Conservation (phyloP, 2,329 filamentous ascomycete species). For the Coniochaeta ligniaria region DNA sequence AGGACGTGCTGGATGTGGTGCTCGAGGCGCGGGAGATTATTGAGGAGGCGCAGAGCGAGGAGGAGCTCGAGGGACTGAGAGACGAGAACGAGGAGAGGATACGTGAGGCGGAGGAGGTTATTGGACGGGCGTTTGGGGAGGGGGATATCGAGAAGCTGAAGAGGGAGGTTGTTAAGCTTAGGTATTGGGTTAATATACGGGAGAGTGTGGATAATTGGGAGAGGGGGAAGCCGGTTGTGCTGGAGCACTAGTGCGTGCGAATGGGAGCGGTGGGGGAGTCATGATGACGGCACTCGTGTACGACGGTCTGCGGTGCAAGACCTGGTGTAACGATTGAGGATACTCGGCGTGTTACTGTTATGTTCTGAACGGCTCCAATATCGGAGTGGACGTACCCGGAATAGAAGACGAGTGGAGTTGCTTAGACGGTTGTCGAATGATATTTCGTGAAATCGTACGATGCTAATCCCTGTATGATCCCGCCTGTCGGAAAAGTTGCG, state of each 20-base stretch:
- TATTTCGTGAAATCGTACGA: not conserved
- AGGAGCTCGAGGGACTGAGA: slow-evolving; percentile 52
- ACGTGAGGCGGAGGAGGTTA: slow-evolving; percentile 46
- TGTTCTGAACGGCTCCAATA: not conserved
- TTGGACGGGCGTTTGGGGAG: slow-evolving; percentile 58
- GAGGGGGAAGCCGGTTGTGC: slow-evolving; percentile 55
- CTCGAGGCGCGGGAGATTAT: slow-evolving; percentile 73
- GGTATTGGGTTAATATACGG: slow-evolving; percentile 87
- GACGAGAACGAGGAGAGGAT: slow-evolving; percentile 64
- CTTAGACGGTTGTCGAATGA: not conserved
- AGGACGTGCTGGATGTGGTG: slow-evolving; percentile 67
- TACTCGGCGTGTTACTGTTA: not conserved
- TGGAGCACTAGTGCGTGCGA: slow-evolving; percentile 37
- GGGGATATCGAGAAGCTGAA: slow-evolving; percentile 62
- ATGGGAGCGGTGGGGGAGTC: not conserved
- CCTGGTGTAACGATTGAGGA: not conserved
- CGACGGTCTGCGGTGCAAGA: not conserved
- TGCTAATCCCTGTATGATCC: not conserved
- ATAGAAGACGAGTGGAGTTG: not conserved
- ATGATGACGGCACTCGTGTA: not conserved
- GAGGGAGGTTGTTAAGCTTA: slow-evolving; percentile 65
- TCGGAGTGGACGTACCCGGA: not conserved
- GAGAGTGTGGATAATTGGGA: slow-evolving; percentile 82
- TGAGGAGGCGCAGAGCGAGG: slow-evolving; percentile 63
- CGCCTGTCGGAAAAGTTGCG: not conserved